Conservation (phyloP, 2,329 filamentous ascomycete genomes). For the Cordyceps militaris region DNA sequence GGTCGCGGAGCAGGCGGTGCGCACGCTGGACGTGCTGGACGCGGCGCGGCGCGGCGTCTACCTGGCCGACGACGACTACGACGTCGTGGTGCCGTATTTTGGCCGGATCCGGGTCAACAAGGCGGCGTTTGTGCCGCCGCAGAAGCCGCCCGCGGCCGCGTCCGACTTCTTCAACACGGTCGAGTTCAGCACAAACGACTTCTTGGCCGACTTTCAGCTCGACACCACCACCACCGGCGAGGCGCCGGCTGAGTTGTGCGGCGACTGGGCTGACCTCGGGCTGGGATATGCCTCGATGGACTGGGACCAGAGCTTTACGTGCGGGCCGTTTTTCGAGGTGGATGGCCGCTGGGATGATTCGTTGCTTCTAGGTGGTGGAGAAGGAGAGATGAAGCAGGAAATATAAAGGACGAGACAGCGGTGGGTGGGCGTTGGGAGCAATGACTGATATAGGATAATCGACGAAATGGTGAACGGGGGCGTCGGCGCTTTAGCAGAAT, state of each 20-base stretch:
- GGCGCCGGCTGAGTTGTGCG: not conserved
- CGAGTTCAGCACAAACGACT: slow-evolving; percentile 9
- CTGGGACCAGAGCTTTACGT: slow-evolving; percentile 1
- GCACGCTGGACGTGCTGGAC: slow-evolving; percentile 33
- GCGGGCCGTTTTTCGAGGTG: not conserved
- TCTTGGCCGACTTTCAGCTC: not conserved
- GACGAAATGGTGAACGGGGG: too few relatives aligned
- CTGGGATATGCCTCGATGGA: not conserved
- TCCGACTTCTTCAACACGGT: slow-evolving; percentile 1
- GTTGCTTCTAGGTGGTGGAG: not conserved
- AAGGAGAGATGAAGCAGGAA: not conserved
- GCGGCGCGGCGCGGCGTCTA: slow-evolving; percentile 19
- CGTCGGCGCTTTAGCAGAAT: too few relatives aligned
- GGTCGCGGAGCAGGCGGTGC: slow-evolving; percentile 35
- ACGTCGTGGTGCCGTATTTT: slow-evolving; percentile 38
- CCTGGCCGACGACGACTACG: slow-evolving; percentile 23
- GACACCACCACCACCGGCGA: not conserved
- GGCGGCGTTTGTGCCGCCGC: not conserved
- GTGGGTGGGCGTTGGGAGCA: too few relatives aligned
- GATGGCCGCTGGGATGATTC: not conserved
- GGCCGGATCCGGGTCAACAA: slow-evolving; percentile 23
- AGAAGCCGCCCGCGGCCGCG: not conserved
- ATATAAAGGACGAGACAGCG: too few relatives aligned
- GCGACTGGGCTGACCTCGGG: slow-evolving; percentile 8
- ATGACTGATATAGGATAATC: too few relatives aligned